These are phyloP conservation scores for Amanita rubescens DNA, from an alignment of 768 basidiomycete genomes.

Conservation along the genomic window DNA sequence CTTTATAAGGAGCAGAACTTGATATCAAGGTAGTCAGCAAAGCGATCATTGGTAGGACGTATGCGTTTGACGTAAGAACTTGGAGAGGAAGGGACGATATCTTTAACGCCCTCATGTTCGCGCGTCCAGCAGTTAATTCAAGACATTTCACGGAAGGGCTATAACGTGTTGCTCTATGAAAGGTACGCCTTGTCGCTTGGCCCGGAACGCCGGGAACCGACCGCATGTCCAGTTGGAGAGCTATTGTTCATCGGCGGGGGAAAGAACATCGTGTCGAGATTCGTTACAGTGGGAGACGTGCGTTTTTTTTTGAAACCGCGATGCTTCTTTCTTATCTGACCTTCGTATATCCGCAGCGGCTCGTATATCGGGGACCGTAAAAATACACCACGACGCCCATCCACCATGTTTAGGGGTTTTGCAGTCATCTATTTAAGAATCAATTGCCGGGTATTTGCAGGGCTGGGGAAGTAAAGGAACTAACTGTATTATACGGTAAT, in stretches of 20 bases:
- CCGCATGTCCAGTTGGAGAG: constrained; percentile 39
- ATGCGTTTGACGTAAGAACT: constrained; percentile 52
- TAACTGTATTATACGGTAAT: neutral
- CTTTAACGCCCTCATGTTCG: constrained; percentile 48
- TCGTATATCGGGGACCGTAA: constrained; percentile 40
- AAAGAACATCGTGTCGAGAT: constrained; percentile 61
- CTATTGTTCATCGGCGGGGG: constrained; percentile 58
- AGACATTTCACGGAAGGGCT: constrained; percentile 46
- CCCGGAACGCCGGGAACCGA: constrained; percentile 1
- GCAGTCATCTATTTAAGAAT: constrained; percentile 27
- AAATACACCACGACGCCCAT: constrained; percentile 27
- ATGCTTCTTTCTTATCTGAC: constrained; percentile 2
- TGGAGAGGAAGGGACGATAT: constrained; percentile 38
- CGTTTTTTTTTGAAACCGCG: constrained; percentile 13
- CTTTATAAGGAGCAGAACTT: neutral
- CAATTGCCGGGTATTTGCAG: neutral
- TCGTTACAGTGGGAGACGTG: constrained; percentile 59
- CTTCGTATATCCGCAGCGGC: constrained; percentile 33
- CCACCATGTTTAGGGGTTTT: constrained; percentile 69
- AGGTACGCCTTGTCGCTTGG: constrained; percentile 34
- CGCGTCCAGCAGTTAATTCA: constrained; percentile 57
- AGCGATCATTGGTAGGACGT: constrained; percentile 50
- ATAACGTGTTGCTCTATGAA: constrained; percentile 59
- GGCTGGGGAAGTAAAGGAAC: neutral
- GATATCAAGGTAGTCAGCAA: constrained; percentile 42